Base-by-base conservation (phyloP, 148 eudicot genomes). In the Fallopia convolvulus region DNA sequence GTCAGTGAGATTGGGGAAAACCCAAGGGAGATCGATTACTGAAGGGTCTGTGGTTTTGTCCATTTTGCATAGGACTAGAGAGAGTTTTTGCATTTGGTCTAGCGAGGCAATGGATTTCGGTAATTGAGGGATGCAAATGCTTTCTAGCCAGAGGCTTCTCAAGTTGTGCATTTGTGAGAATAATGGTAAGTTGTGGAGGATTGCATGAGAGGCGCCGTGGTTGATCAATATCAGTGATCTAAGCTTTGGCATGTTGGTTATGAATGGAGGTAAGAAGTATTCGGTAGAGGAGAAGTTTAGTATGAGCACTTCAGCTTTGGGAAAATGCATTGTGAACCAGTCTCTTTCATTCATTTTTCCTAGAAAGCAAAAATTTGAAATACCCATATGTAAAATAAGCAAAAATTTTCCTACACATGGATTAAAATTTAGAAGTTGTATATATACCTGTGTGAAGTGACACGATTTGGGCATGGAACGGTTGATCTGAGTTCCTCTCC, bases 81-180 rank as follows among this genome's bases (percentile, higher is more conserved):
- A 90, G 14, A 92, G 40, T 76, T 92, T 92, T n/a, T 39, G 80
- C 79, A 89, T 71, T 58, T 84, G 88, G 44, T 79, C 77, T 5
- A 89, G 75, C 23, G 94, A 90, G 47, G 53, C 66, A 6, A 86
- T 82, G 70, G 83, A 74, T 71, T 79, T 44, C 5, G 91, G 89
- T 33, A 90, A 74, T 6, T 82, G 87, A 78, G 93, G 93, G 61
- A 92, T 76, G 0, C 84, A 72, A 11, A 90, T 83, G 66, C 89
- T 90, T 83, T 92, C 91, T 17, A 92, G 81, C 95, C 94, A 92
- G 53, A 92, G 90, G 88, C 91, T 92, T 79, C 87, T 83, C 77
- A 89, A 74, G 83, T 90, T 88, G 75, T 78, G 70, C 81, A 88
- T 70, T 9, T 79, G 76, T n/a, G 83, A 46, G 53, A 92, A 88